Evolutionary conservation across 768 basidiomycete genomes (phyloP).

Genomic region (Russula foetens): DNA sequence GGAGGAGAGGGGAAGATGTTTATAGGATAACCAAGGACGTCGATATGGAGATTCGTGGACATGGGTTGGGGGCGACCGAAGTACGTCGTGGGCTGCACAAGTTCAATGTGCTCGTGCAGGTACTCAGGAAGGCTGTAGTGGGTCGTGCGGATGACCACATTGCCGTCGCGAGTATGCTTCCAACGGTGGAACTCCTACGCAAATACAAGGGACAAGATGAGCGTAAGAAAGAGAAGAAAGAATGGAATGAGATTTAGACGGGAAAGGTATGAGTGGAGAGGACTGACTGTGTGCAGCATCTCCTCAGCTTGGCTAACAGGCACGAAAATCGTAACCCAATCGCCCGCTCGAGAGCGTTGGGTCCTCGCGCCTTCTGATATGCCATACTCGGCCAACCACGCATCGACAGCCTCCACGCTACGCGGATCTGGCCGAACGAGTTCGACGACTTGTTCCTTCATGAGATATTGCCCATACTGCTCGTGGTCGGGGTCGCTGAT

Average conservation of each 20-base stretch:
- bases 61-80: constrained; percentile 44
- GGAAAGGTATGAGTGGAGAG: no score
- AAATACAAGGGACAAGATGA: not conserved
- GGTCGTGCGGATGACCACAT: constrained; percentile 45
- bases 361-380: constrained; percentile 32
- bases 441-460: constrained; percentile 57
- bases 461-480: constrained; percentile 35
- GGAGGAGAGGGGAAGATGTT: not conserved
- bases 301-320: constrained; percentile 54
- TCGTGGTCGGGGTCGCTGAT: constrained; percentile 20
- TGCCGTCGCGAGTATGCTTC: constrained; percentile 42
- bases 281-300: constrained; percentile 60
- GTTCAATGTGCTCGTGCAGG: constrained; percentile 52
- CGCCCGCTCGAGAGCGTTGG: constrained; percentile 51
- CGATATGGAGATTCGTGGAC: constrained; percentile 31
- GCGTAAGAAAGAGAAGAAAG: not conserved
- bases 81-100: constrained; percentile 67
- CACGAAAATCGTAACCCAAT: constrained; percentile 58
- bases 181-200: constrained; percentile 55
- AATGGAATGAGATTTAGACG: not conserved
- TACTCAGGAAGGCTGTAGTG: constrained; percentile 56
- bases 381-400: constrained; percentile 55
- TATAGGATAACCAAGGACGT: not conserved
- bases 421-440: constrained; percentile 50
- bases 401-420: constrained; percentile 45